Conservation (phyloP, 179 eudicot genomes). For the Silene noctiflora region DNA sequence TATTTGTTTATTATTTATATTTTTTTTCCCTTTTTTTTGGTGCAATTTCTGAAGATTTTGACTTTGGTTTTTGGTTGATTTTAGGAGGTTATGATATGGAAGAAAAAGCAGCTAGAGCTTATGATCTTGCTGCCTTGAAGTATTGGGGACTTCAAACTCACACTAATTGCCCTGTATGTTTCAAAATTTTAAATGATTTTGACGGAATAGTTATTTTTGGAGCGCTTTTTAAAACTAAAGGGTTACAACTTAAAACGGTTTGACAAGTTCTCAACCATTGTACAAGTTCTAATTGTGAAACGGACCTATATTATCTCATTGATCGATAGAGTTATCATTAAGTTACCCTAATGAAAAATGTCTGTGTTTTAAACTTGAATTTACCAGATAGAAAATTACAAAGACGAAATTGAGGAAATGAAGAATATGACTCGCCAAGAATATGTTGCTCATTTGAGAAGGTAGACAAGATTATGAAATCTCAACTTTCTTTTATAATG, state of each 20-base stretch:
- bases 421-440: constrained; percentile 70
- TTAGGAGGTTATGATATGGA: constrained; percentile 82
- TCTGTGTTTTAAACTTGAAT: not conserved
- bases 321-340: too few relatives aligned
- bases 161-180: constrained; percentile 58
- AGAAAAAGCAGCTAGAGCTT: constrained; percentile 61
- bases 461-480: constrained; percentile 29
- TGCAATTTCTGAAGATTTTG: not conserved
- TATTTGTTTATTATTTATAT: not conserved
- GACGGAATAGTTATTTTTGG: too few relatives aligned
- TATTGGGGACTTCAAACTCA: constrained; percentile 66
- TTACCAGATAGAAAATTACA: constrained; percentile 56
- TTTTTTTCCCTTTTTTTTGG: not conserved
- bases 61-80: not conserved
- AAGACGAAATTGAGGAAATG: constrained; percentile 63
- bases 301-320: too few relatives aligned
- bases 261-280: too few relatives aligned
- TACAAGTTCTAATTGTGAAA: too few relatives aligned
- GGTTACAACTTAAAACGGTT: too few relatives aligned
- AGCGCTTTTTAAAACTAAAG: too few relatives aligned
- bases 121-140: constrained; percentile 68
- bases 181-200: not conserved
- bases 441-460: constrained; percentile 69
- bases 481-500: not conserved
- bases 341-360: too few relatives aligned